A percentile compares a stretch with the other conserved stretches of the same genome.
Conservation (phyloP, 805 yeast genomes). For the Yamadazyma philogaea region DNA sequence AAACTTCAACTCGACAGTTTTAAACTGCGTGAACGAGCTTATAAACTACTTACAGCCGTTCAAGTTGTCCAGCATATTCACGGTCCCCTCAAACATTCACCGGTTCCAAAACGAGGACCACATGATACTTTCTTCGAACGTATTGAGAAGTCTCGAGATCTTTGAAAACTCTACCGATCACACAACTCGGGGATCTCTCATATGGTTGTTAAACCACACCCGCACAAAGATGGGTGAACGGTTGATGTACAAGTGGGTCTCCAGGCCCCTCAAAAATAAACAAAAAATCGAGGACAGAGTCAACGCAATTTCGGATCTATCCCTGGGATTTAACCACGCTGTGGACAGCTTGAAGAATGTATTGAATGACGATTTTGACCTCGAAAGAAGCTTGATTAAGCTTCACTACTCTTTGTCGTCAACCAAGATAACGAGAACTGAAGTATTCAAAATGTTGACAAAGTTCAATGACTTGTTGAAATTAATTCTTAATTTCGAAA, state of each 20-base stretch:
- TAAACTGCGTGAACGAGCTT: conserved; percentile 44
- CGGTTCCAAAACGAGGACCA: conserved; percentile 50
- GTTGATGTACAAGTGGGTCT: conserved; percentile 66
- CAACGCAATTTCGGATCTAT: conserved; percentile 47
- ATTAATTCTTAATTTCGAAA: conserved; percentile 30
- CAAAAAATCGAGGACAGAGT: conserved; percentile 57
- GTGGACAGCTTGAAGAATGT: conserved; percentile 29
- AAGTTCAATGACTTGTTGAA: conserved; percentile 26
- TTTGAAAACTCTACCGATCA: conserved; percentile 62
- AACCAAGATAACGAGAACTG: conserved; percentile 30
- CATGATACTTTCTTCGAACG: conserved; percentile 60
- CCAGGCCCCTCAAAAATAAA: conserved; percentile 60
- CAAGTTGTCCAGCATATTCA: conserved; percentile 54
- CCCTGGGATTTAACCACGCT: conserved; percentile 27
- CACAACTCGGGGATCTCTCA: conserved; percentile 60
- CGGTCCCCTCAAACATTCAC: conserved; percentile 47
- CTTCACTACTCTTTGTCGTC: conserved; percentile 36
- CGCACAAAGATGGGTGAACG: conserved; percentile 74
- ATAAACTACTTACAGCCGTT: conserved; percentile 60
- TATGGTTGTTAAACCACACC: conserved; percentile 82
- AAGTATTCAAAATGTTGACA: conserved; percentile 29
- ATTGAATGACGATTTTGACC: conserved; percentile 26
- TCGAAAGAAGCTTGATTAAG: conserved; percentile 36
- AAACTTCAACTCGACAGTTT: conserved; percentile 21
- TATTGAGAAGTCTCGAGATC: conserved; percentile 71